phyloP scores from a whole-genome alignment of 2,329 filamentous ascomycete genomes.

The Stachybotrys echinatus region DNA sequence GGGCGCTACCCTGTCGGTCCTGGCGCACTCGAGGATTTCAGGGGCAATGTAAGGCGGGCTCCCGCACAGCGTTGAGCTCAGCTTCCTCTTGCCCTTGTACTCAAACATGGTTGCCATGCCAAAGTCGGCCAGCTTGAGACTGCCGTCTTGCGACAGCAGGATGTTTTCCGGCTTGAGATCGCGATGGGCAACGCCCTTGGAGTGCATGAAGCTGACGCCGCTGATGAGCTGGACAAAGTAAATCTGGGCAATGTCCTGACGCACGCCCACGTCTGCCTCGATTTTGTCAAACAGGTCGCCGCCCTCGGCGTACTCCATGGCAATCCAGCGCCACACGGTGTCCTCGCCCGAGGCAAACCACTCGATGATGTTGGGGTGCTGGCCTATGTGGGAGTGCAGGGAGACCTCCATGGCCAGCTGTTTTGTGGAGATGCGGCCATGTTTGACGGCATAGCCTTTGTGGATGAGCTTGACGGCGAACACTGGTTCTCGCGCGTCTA shows the following conservation, averaged over 20 bases:
- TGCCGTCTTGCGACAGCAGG: conserved; percentile 75
- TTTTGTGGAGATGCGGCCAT: conserved; percentile 82
- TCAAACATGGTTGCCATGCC: conserved; percentile 91
- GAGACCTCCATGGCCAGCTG: conserved; percentile 91
- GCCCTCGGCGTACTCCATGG: conserved; percentile 93
- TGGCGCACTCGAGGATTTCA: conserved; percentile 65
- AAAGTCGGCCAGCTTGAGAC: conserved; percentile 94
- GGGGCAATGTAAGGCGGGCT: conserved; percentile 97
- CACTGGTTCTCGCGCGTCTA: conserved; percentile 62
- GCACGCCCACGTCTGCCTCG: conserved; percentile 93
- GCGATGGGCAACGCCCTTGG: conserved; percentile 88
- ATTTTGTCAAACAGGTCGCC: conserved; percentile 99
- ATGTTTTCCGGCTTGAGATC: conserved; percentile 96
- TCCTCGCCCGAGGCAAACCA: conserved; percentile 89
- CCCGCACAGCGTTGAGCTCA: conserved; percentile 85
- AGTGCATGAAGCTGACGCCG: conserved; percentile 92
- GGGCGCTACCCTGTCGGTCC: conserved; percentile 38
- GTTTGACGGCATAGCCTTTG: conserved; percentile 86
- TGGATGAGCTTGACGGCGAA: conserved; percentile 99
- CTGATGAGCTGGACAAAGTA: conserved; percentile 91
- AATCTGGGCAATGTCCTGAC: conserved; percentile 89
- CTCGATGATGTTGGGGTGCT: conserved; percentile 89
- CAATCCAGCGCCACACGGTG: conserved; percentile 87
- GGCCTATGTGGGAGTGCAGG: conserved; percentile 80
- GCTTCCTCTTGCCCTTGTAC: conserved; percentile 77